Conservation (phyloP, 2,329 filamentous ascomycete genomes). For the Alternaria solani region DNA sequence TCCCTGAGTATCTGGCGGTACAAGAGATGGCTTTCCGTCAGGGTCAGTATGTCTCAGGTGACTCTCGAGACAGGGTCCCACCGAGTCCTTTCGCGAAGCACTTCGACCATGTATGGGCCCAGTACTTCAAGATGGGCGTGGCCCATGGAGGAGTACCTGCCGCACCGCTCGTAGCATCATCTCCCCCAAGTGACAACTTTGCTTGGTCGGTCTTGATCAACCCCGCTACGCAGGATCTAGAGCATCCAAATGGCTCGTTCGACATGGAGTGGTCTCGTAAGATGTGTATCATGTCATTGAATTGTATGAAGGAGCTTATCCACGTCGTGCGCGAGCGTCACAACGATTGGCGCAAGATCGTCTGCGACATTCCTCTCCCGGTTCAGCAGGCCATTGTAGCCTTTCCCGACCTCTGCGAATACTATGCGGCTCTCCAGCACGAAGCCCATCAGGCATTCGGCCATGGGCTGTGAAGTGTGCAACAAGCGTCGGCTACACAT, state of each 20-base stretch:
- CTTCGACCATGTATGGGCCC: conserved; percentile 29
- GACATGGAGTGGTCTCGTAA: conserved; percentile 26
- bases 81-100: conserved; percentile 27
- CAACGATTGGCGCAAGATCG: conserved; percentile 29
- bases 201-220: conserved; percentile 38
- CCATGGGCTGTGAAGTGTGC: conserved; percentile 15
- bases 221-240: conserved; percentile 33
- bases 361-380: conserved; percentile 32
- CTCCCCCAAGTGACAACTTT: conserved; percentile 24
- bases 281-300: conserved; percentile 25
- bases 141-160: conserved; percentile 16
- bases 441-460: conserved; percentile 30
- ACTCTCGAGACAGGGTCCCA: conserved; percentile 14
- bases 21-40: conserved; percentile 38
- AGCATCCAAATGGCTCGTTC: conserved; percentile 31
- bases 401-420: conserved; percentile 29
- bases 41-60: conserved; percentile 26
- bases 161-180: background rate
- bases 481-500: background rate
- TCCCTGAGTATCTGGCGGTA: conserved; percentile 30
- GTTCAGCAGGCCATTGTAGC: conserved; percentile 23
- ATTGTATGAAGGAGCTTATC: conserved; percentile 35
- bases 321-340: conserved; percentile 21
- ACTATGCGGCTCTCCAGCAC: conserved; percentile 29
- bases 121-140: conserved; percentile 30